Evolutionary conservation across 306 rosid genomes (phyloP).

Genomic region (Ochetophila trinervis): DNA sequence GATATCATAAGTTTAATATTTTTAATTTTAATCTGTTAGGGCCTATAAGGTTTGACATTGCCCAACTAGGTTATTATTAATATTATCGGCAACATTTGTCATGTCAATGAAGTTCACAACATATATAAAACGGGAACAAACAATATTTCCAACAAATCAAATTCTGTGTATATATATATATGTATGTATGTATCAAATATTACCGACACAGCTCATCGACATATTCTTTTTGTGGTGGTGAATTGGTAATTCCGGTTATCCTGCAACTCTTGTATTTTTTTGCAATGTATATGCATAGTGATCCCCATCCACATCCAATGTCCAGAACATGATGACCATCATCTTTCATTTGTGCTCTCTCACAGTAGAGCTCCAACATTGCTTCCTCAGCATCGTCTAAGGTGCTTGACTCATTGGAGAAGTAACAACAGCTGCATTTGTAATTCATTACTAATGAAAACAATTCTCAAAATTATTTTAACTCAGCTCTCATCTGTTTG

Average conservation of each 20-base stretch:
- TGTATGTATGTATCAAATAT: too few relatives aligned
- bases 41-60: too few relatives aligned
- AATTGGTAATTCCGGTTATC: slow-evolving; percentile 88
- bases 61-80: too few relatives aligned
- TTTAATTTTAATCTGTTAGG: too few relatives aligned
- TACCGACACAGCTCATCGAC: slow-evolving; percentile 65
- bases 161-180: too few relatives aligned
- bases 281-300: slow-evolving; percentile 67
- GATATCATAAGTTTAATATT: too few relatives aligned
- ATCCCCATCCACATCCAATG: slow-evolving; percentile 97
- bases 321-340: slow-evolving; percentile 82
- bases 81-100: too few relatives aligned
- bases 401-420: slow-evolving; percentile 49
- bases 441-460: not conserved
- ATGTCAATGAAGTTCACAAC: too few relatives aligned
- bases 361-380: slow-evolving; percentile 64
- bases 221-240: slow-evolving; percentile 66
- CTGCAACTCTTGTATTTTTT: slow-evolving; percentile 54
- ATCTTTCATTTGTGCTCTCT: slow-evolving; percentile 67
- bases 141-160: too few relatives aligned
- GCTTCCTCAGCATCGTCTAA: slow-evolving; percentile 86
- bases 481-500: too few relatives aligned
- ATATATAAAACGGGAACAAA: too few relatives aligned
- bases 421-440: slow-evolving; percentile 73
- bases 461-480: too few relatives aligned